These are phyloP conservation scores for Conticribra weissflogii DNA, from an alignment of 108 stramenopile genomes.

Conservation along the genomic window DNA sequence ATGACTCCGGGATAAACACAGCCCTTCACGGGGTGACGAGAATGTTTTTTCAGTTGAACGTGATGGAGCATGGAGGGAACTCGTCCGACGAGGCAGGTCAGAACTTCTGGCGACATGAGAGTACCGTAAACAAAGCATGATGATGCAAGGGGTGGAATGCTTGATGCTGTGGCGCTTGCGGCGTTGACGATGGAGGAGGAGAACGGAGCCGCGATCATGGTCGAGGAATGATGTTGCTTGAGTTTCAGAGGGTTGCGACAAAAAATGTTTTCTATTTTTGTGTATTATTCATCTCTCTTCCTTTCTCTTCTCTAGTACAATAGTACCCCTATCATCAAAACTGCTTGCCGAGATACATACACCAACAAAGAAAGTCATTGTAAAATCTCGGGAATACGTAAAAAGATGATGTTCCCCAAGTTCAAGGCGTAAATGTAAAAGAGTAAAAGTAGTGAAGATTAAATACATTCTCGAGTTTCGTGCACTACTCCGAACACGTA, in stretches of 20 bases:
- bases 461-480: no score
- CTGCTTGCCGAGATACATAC: no score
- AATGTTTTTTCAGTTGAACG: constrained; percentile 38
- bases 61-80: constrained; percentile 13
- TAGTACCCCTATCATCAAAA: no score
- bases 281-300: background rate
- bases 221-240: background rate
- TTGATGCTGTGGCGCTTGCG: no score
- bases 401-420: no score
- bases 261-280: background rate
- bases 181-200: background rate
- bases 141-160: no score
- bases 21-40: constrained; percentile 58
- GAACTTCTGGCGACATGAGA: constrained; percentile 64
- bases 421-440: no score
- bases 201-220: background rate
- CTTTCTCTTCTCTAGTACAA: no score
- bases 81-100: constrained; percentile 54
- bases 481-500: no score
- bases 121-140: constrained; percentile 74
- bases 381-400: no score
- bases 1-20: constrained; percentile 66
- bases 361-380: no score
- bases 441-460: no score
- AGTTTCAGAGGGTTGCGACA: background rate